Percentiles rank a stretch among this genome's conserved stretches.
Conservation (phyloP, 1,139 yeast species). For the Diutina pseudorugosa region DNA sequence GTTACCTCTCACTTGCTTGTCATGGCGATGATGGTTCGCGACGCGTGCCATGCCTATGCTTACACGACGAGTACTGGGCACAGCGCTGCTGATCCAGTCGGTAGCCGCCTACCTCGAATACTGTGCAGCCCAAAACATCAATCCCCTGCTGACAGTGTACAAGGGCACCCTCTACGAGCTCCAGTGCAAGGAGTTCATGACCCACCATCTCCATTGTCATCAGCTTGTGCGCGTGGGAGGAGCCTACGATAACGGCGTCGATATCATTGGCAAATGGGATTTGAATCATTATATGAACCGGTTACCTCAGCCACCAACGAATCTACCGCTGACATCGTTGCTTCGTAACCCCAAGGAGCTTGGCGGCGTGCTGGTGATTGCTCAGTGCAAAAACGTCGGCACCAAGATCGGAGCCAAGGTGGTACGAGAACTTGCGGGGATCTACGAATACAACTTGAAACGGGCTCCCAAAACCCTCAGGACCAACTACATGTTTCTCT, state of each 20-base stretch:
- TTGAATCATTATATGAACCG: constrained; percentile 15
- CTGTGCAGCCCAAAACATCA: constrained; percentile 15
- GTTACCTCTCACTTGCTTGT: too few species aligned
- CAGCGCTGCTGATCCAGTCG: not conserved
- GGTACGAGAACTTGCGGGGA: constrained; percentile 49
- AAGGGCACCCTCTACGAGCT: constrained; percentile 64
- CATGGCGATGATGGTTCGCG: not conserved
- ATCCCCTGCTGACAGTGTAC: constrained; percentile 18
- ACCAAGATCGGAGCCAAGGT: constrained; percentile 38
- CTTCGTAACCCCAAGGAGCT: not conserved
- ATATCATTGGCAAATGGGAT: constrained; percentile 52
- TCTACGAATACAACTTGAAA: constrained; percentile 30
- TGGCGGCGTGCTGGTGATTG: constrained; percentile 18
- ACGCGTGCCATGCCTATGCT: not conserved
- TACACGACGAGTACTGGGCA: not conserved
- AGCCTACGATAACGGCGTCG: constrained; percentile 63
- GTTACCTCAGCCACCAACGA: not conserved
- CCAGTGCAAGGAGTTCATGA: constrained; percentile 35
- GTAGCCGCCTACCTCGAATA: constrained; percentile 18
- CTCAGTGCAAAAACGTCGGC: constrained; percentile 47
- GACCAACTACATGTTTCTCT: constrained; percentile 21
- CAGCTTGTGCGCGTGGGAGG: constrained; percentile 43
- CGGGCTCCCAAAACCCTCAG: constrained; percentile 11
- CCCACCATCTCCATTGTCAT: constrained; percentile 27
- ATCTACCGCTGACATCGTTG: not conserved